phyloP scores from a whole-genome alignment of 331 rosid species.

The Prunus yedoensis region DNA sequence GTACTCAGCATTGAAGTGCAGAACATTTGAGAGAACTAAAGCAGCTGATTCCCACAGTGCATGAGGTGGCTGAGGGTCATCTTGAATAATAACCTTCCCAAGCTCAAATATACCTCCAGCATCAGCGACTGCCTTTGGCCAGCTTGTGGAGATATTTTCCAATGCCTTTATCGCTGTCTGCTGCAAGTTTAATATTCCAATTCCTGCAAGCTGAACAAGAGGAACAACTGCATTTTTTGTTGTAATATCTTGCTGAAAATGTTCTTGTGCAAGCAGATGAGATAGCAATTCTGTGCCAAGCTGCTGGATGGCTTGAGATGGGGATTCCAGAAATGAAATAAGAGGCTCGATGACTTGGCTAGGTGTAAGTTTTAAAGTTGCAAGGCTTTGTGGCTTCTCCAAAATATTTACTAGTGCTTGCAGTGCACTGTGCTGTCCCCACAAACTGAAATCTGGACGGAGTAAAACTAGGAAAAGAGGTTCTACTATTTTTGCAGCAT shows the following conservation, averaged over 20 bases:
- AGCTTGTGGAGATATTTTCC: slow-evolving; percentile 81
- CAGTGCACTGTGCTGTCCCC: slow-evolving; percentile 99
- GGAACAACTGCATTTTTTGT: slow-evolving; percentile 94
- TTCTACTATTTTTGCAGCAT: slow-evolving; percentile 84
- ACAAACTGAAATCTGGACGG: slow-evolving; percentile 75
- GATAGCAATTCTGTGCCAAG: slow-evolving; percentile 96
- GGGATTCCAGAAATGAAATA: slow-evolving; percentile 87
- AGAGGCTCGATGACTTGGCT: slow-evolving; percentile 94
- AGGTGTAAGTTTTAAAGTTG: slow-evolving; percentile 84
- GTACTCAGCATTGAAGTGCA: slow-evolving; percentile 70
- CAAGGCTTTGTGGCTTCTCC: slow-evolving; percentile 97
- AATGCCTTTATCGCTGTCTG: slow-evolving; percentile 89
- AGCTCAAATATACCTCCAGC: slow-evolving; percentile 97
- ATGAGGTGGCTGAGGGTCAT: slow-evolving; percentile 94
- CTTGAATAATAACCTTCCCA: slow-evolving; percentile 92
- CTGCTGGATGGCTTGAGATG: slow-evolving; percentile 93
- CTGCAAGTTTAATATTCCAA: slow-evolving; percentile 90
- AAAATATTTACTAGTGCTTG: slow-evolving; percentile 96
- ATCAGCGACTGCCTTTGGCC: slow-evolving; percentile 98
- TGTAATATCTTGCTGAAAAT: slow-evolving; percentile 92
- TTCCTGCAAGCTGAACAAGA: slow-evolving; percentile 97
- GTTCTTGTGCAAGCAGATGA: slow-evolving; percentile 96
- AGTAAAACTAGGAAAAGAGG: slow-evolving; percentile 91
- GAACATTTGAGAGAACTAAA: slow-evolving; percentile 81
- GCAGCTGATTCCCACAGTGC: slow-evolving; percentile 96